These are phyloP conservation scores for Paramecium sexaurelia DNA, from an alignment of 73 alveolate species.

Conservation along the genomic window DNA sequence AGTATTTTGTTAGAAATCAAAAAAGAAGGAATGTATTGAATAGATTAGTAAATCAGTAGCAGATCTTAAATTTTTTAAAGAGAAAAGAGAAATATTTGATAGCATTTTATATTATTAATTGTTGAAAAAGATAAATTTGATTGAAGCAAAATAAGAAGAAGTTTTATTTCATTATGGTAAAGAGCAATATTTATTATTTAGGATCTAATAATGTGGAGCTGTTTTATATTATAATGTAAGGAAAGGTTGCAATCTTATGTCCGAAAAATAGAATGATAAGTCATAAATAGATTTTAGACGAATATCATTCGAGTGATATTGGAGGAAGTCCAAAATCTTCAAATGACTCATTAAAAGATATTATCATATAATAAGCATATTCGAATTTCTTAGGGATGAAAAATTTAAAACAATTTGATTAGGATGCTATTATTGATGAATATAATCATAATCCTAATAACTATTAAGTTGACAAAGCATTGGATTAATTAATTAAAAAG, in stretches of 20 bases:
- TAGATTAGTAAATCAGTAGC: neutral
- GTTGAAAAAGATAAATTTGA: neutral
- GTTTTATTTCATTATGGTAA: slow-evolving; percentile 56
- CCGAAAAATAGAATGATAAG: neutral
- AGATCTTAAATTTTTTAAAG: slow-evolving; percentile 39
- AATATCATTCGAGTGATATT: neutral
- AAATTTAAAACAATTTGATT: neutral
- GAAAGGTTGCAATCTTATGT: slow-evolving; percentile 36
- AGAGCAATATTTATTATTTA: neutral
- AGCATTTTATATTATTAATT: neutral
- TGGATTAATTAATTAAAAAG: neutral
- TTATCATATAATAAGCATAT: neutral
- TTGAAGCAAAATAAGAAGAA: neutral
- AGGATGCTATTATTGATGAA: slow-evolving; percentile 7
- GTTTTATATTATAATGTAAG: neutral
- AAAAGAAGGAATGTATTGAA: neutral
- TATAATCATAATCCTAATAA: neutral
- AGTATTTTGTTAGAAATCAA: neutral
- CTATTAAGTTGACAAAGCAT: neutral
- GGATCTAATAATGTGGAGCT: slow-evolving; percentile 19
- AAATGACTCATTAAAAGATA: neutral
- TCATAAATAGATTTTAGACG: neutral
- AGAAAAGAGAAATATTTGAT: slow-evolving; percentile 47
- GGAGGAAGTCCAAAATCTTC: neutral
- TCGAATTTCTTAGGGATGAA: slow-evolving; percentile 13